Percentiles rank a stretch among this genome's conserved stretches.
Evolutionary conservation across 2,329 filamentous ascomycete species (phyloP).

Genomic region (Tolypocladium album): DNA sequence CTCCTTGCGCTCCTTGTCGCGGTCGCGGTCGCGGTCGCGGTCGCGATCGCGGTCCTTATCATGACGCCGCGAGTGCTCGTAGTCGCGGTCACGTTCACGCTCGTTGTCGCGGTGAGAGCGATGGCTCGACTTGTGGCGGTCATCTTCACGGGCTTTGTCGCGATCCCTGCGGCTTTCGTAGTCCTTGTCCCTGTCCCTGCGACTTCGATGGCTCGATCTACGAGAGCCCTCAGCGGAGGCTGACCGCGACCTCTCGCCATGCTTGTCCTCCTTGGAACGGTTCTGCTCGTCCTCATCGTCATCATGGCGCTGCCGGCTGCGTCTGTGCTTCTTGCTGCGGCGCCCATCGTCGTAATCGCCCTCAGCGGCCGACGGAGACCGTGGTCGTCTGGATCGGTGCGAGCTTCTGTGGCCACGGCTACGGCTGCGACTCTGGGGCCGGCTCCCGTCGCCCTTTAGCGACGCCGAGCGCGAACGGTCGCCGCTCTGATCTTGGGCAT

Average conservation of each 20-base stretch:
- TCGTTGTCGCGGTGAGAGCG: conserved; percentile 32
- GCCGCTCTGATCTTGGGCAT: conserved; percentile 2
- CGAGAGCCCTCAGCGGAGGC: conserved; percentile 50
- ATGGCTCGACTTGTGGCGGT: conserved; percentile 28
- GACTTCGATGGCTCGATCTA: conserved; percentile 48
- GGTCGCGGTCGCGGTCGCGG: conserved; percentile 22
- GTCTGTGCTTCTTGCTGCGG: conserved; percentile 40
- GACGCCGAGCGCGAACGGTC: conserved; percentile 22
- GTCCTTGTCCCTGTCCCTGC: conserved; percentile 47
- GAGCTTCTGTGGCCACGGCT: conserved; percentile 34
- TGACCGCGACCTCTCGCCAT: conserved; percentile 50
- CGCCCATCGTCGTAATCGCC: conserved; percentile 35
- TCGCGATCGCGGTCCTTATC: conserved; percentile 25
- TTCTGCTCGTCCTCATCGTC: conserved; percentile 37
- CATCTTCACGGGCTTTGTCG: conserved; percentile 34
- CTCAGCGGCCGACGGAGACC: conserved; percentile 38
- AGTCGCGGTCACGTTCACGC: conserved; percentile 27
- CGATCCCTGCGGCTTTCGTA: conserved; percentile 30
- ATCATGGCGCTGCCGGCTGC: conserved; percentile 29
- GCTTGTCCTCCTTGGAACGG: conserved; percentile 26
- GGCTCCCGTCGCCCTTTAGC: conserved; percentile 19
- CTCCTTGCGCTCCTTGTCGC: conserved; percentile 23
- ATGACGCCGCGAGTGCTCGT: conserved; percentile 20
- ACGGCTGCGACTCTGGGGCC: conserved; percentile 17
- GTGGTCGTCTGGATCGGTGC: conserved; percentile 41